Evolutionary conservation across 1,284 basidiomycete genomes (phyloP).

Genomic region (Marasmius sp.): DNA sequence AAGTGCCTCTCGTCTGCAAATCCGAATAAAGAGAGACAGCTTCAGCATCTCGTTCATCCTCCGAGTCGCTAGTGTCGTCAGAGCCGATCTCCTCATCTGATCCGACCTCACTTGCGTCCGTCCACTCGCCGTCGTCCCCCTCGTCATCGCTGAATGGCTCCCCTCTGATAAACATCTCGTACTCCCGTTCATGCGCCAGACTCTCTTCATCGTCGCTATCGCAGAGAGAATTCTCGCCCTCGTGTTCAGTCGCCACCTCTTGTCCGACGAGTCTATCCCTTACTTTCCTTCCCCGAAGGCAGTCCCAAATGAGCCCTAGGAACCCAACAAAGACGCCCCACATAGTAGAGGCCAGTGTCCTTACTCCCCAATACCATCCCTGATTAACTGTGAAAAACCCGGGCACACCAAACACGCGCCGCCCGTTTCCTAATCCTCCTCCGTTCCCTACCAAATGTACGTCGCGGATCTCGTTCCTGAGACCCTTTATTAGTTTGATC

Average conservation of each 20-base stretch:
- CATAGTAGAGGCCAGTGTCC: slow-evolving; percentile 38
- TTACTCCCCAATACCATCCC: slow-evolving; percentile 49
- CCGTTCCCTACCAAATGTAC: slow-evolving; percentile 35
- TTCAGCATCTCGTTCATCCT: slow-evolving; percentile 36
- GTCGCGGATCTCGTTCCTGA: slow-evolving; percentile 49
- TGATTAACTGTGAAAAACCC: slow-evolving; percentile 40
- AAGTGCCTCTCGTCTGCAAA: slow-evolving; percentile 10
- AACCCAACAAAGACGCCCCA: slow-evolving; percentile 24
- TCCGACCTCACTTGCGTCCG: slow-evolving; percentile 20
- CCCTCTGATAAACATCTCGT: slow-evolving; percentile 61
- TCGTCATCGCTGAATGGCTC: slow-evolving; percentile 68
- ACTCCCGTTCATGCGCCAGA: slow-evolving; percentile 36
- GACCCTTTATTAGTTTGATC: slow-evolving; percentile 29
- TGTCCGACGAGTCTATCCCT: not conserved
- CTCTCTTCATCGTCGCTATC: slow-evolving; percentile 23
- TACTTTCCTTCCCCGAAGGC: slow-evolving; percentile 13
- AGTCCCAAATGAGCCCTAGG: slow-evolving; percentile 6
- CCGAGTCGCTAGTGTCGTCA: slow-evolving; percentile 25
- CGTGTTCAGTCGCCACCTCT: slow-evolving; percentile 15
- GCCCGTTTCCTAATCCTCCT: slow-evolving; percentile 31
- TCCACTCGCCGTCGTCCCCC: slow-evolving; percentile 32
- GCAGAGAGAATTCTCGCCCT: slow-evolving; percentile 13
- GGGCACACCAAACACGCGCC: slow-evolving; percentile 29
- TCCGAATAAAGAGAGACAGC: slow-evolving; percentile 19
- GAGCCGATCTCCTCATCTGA: slow-evolving; percentile 26